These are phyloP conservation scores for Anthostomella pinea DNA, from an alignment of 2,329 filamentous ascomycete species.

Conservation along the genomic window DNA sequence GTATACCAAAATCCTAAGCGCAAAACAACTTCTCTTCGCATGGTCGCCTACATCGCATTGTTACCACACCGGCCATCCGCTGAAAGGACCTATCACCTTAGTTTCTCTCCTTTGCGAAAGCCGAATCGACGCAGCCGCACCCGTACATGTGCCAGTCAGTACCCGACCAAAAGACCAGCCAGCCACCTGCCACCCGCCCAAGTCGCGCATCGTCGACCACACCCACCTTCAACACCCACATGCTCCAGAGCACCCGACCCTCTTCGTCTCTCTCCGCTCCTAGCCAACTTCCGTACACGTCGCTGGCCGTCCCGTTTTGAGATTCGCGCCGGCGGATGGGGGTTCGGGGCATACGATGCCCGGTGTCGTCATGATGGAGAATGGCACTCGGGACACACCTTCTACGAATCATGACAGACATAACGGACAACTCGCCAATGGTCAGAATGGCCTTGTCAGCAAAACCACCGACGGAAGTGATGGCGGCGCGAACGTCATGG, in stretches of 20 bases:
- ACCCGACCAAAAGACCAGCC: neutral
- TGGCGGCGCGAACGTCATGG: conserved; percentile 27
- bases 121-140: no score
- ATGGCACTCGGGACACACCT: conserved; percentile 50
- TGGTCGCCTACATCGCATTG: conserved; percentile 4
- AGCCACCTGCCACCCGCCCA: conserved; percentile 5
- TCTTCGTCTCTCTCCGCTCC: conserved; percentile 5
- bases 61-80: conserved; percentile 10
- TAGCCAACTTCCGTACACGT: conserved; percentile 9
- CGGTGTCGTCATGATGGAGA: conserved; percentile 54
- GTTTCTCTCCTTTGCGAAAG: neutral
- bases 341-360: conserved; percentile 43
- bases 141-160: no score
- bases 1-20: no score
- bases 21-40: conserved; percentile 8
- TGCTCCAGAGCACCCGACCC: conserved; percentile 18
- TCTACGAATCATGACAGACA: conserved; percentile 57
- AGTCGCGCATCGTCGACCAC: conserved; percentile 8
- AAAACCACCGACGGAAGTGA: conserved; percentile 16
- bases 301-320: conserved; percentile 20
- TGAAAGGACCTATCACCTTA: neutral
- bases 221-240: conserved; percentile 7
- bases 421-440: conserved; percentile 37
- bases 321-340: conserved; percentile 33
- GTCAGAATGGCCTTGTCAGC: conserved; percentile 19